Conservation (phyloP, 441 rosid genomes). For the Omphalea diandra region DNA sequence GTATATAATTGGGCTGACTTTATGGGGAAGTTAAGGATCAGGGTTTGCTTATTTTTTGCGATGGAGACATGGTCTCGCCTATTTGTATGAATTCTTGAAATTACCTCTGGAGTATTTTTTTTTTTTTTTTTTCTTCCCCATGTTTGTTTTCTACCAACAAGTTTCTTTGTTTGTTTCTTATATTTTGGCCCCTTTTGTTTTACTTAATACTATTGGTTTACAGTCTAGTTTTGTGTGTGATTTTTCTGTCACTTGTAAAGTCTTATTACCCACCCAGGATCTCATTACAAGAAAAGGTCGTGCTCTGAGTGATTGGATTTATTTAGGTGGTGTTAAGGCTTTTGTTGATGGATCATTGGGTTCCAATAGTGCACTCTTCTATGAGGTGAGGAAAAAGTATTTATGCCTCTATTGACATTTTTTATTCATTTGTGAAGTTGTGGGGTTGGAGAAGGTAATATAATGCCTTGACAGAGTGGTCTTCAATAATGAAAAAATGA, state of each 20-base stretch:
- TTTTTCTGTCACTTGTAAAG: slow-evolving; percentile 11
- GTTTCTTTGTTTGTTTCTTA: too few species aligned
- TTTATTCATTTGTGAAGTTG: not conserved
- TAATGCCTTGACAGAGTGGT: too few species aligned
- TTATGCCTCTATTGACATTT: not conserved
- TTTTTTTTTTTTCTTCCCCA: too few species aligned
- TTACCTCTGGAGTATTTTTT: not conserved
- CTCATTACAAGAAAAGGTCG: slow-evolving; percentile 48
- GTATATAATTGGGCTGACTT: slow-evolving; percentile 86
- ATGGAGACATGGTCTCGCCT: slow-evolving; percentile 71
- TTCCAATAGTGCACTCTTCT: slow-evolving; percentile 77
- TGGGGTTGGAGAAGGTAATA: not conserved
- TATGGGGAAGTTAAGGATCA: slow-evolving; percentile 63
- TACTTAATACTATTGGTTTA: too few species aligned
- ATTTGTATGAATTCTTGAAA: slow-evolving; percentile 42
- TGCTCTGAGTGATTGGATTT: slow-evolving; percentile 63
- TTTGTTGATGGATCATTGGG: slow-evolving; percentile 93
- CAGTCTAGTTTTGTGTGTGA: not conserved
- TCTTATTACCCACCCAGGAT: slow-evolving; percentile 39
- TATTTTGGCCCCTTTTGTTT: too few species aligned
- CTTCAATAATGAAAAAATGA: too few species aligned
- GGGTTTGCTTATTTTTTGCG: slow-evolving; percentile 89
- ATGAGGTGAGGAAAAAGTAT: slow-evolving; percentile 53
- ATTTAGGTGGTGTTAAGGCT: slow-evolving; percentile 92
- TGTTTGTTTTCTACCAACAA: too few species aligned